Evolutionary conservation across 495 filamentous ascomycete genomes (phyloP).

Genomic region (Xylaria curta): DNA sequence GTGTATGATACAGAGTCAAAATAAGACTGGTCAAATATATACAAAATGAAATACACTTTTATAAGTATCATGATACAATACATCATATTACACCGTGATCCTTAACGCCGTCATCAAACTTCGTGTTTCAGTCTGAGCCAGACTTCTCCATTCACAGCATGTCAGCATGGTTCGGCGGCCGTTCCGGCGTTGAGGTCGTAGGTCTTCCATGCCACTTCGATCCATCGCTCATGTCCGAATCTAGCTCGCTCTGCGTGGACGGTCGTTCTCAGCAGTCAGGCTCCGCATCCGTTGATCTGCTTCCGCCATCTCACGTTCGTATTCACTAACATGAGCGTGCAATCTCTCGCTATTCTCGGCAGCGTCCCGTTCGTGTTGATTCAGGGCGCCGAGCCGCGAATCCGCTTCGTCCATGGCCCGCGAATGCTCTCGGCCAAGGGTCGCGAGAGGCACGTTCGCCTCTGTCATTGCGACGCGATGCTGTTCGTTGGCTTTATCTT

Average conservation of each 20-base stretch:
- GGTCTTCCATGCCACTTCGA: neutral
- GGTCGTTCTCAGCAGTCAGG: conserved; percentile 3
- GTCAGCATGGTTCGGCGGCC: neutral
- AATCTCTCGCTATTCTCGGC: conserved; percentile 16
- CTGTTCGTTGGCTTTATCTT: conserved; percentile 21
- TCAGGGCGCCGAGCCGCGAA: neutral
- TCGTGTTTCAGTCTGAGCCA: neutral
- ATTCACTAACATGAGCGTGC: conserved; percentile 3
- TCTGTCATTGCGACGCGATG: conserved; percentile 28
- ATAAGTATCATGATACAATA: neutral
- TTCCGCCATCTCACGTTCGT: conserved; percentile 24
- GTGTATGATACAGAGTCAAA: neutral
- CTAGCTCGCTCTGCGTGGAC: conserved; percentile 3
- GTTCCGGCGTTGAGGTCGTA: neutral
- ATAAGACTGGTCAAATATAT: neutral
- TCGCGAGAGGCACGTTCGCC: conserved; percentile 25
- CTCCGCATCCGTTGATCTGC: conserved; percentile 17
- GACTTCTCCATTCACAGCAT: neutral
- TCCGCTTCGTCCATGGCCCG: conserved; percentile 14
- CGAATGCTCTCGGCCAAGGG: conserved; percentile 23
- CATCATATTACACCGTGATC: neutral
- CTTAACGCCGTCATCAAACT: neutral
- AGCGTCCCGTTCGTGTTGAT: neutral
- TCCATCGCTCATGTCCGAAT: neutral
- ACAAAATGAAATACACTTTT: neutral